These are phyloP conservation scores for Globisporangium cederbergense DNA, from an alignment of 352 stramenopile species.

Conservation along the genomic window DNA sequence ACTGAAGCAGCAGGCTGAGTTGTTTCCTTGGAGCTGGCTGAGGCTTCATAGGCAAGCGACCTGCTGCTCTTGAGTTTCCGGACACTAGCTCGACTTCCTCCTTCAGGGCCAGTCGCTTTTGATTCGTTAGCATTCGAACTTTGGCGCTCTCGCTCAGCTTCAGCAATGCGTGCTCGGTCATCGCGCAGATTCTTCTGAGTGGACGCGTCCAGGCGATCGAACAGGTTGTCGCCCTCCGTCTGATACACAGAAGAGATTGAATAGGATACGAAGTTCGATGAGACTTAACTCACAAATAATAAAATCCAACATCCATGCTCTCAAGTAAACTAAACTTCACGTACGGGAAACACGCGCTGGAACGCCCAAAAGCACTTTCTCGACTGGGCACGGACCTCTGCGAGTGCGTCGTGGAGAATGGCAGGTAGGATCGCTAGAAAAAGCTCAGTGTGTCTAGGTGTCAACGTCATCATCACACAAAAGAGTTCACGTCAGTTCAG, in stretches of 20 bases:
- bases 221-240: conserved; percentile 49
- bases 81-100: not conserved
- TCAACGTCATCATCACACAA: not conserved
- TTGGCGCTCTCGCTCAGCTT: not conserved
- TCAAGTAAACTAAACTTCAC: not conserved
- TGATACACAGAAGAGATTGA: conserved; percentile 14
- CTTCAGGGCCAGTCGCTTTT: not conserved
- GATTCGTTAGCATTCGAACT: not conserved
- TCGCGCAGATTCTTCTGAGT: conserved; percentile 61
- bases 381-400: conserved; percentile 69
- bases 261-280: not conserved
- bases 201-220: conserved; percentile 58
- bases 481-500: not conserved
- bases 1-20: not conserved
- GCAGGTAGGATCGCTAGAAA: conserved; percentile 56
- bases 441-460: conserved; percentile 46
- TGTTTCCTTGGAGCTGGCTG: not conserved
- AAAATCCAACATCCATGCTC: not conserved
- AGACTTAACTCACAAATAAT: not conserved
- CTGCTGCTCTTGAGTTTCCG: conserved; percentile 17
- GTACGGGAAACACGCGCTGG: conserved; percentile 60
- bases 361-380: conserved; percentile 81
- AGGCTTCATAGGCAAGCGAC: conserved; percentile 11
- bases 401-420: conserved; percentile 63
- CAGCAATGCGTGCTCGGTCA: conserved; percentile 30